These are phyloP conservation scores for Ganoderma lucidum DNA, from an alignment of 1,284 basidiomycete genomes.

Conservation along the genomic window DNA sequence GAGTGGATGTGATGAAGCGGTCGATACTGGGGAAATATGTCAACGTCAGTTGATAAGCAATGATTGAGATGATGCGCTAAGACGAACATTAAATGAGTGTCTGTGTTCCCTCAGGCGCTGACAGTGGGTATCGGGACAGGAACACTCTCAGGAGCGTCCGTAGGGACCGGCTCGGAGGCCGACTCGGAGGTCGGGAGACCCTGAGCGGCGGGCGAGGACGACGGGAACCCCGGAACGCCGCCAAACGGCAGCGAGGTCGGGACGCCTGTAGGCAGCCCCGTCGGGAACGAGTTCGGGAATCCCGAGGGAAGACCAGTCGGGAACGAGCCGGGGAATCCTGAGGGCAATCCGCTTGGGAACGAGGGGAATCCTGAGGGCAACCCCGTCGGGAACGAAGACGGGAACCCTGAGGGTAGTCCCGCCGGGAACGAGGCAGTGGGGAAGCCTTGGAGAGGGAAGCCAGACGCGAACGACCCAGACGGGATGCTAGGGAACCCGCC, in stretches of 20 bases:
- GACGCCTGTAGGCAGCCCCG: background rate
- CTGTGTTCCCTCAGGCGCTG: background rate
- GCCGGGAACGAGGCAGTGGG: background rate
- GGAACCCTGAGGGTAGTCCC: background rate
- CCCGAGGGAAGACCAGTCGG: background rate
- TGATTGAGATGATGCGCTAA: background rate
- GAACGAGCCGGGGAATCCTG: background rate
- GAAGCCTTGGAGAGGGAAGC: background rate
- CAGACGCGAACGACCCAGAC: background rate
- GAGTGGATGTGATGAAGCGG: background rate
- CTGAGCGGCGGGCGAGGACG: background rate
- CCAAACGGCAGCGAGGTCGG: background rate
- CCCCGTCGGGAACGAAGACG: background rate
- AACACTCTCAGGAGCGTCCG: background rate
- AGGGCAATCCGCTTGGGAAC: background rate
- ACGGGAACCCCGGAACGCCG: background rate
- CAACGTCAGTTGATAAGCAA: background rate
- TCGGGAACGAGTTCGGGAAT: background rate
- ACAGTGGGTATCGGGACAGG: background rate
- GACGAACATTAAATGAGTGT: background rate
- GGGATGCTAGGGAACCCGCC: background rate
- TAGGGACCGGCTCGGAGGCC: background rate
- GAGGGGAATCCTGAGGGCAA: background rate
- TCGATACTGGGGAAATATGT: background rate
- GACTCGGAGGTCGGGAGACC: background rate